Evolutionary conservation across 1,284 basidiomycete species (phyloP), one percentile per base, ranked within the genome.

Genomic region (Ganoderma resinaceum): DNA sequence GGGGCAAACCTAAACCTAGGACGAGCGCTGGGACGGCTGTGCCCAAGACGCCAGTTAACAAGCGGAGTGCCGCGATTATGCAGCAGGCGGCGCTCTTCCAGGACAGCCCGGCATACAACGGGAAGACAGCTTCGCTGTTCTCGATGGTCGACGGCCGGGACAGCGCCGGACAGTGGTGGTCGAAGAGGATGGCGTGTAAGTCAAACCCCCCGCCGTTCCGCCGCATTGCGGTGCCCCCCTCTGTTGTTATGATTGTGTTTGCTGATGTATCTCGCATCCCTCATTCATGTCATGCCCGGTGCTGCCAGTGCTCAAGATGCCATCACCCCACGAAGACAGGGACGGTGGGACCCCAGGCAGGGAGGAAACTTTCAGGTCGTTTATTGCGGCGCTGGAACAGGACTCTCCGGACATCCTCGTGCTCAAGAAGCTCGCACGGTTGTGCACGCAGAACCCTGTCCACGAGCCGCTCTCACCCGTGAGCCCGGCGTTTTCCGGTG

Each of bases 151-250:
- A 78, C 67, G 86, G 85, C 58, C 82, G 84, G 69, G 89, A 84
- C 68, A 86, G 89, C 73, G 89, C 91, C 71, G 89, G 86, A 33
- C 87, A 88, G 20, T 95, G 93, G 93, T 94, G 91, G 92, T 78
- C 88, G 73, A 94, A 92, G 77, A 84, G 90, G 69, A 88, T 87
- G 77, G 82, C 84, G 63, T 78, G 93, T 94, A 77, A 74, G 90
- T 84, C n/a, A 38, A 38, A 23, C 35, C 18, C n/a, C 16, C 35
- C n/a, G 58, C 42, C 43, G n/a, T 18, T 43, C 42, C 2, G 43
- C 61, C 55, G 69, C 53, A 35, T 57, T 70, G 43, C 61, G 65
- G 62, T 67, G 37, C 61, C 46, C 35, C 35, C 33, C 65, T 61
- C 59, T 37, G 37, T 60, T 38, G 35, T 31, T 59, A 71, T 73